Evolutionary conservation across 495 filamentous ascomycete species (phyloP).

Genomic region (Cenococcum geophilum): DNA sequence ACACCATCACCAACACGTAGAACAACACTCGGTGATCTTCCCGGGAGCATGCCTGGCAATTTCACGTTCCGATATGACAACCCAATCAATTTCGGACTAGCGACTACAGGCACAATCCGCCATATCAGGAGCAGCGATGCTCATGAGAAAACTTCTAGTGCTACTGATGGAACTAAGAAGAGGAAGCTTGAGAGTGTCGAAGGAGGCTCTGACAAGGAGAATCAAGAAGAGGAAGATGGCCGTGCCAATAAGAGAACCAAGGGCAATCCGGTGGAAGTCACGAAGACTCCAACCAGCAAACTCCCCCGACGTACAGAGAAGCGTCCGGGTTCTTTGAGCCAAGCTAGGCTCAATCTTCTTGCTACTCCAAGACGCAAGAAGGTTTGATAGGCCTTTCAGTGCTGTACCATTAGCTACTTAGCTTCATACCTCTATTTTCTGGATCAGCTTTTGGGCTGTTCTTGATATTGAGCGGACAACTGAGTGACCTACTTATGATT

Average conservation of each 20-base stretch:
- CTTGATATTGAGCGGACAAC: too few species aligned
- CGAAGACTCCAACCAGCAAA: conserved; percentile 26
- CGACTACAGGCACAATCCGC: conserved; percentile 28
- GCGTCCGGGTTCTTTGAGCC: conserved; percentile 28
- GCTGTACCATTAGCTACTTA: not conserved
- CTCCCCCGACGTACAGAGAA: conserved; percentile 21
- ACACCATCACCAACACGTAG: conserved; percentile 18
- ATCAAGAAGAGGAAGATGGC: conserved; percentile 25
- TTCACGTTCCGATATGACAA: conserved; percentile 40
- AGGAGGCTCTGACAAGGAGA: conserved; percentile 27
- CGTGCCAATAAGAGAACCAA: conserved; percentile 36
- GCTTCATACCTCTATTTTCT: too few species aligned
- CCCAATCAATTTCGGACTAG: conserved; percentile 31
- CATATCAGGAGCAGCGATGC: conserved; percentile 24
- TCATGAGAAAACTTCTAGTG: conserved; percentile 6
- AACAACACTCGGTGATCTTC: conserved; percentile 18
- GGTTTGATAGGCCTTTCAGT: not conserved
- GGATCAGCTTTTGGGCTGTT: too few species aligned
- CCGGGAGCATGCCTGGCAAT: conserved; percentile 15
- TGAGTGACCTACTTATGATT: too few species aligned
- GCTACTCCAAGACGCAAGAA: conserved; percentile 34
- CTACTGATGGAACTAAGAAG: conserved; percentile 32
- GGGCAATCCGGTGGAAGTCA: conserved; percentile 7
- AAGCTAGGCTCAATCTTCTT: conserved; percentile 36
- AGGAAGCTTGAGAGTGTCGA: conserved; percentile 33